Conservation (phyloP, 129 eudicot genomes). For the Tagetes erecta region DNA sequence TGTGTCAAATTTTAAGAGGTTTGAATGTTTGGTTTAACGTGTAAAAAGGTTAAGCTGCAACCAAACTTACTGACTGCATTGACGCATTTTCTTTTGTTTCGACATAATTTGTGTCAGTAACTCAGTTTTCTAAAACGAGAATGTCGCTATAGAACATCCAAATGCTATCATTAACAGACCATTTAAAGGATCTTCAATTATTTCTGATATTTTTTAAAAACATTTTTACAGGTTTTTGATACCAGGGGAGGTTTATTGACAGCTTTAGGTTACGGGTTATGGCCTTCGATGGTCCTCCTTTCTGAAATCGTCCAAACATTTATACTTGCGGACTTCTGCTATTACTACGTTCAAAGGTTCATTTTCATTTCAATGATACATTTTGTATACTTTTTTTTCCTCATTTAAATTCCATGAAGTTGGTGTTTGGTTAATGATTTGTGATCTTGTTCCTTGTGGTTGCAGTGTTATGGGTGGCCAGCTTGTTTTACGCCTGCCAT, state of each 20-base stretch:
- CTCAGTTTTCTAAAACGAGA: no score
- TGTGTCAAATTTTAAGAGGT: not conserved
- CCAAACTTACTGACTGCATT: not conserved
- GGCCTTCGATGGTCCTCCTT: conserved; percentile 60
- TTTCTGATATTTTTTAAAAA: not conserved
- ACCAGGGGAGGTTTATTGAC: conserved; percentile 53
- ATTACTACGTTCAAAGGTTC: conserved; percentile 60
- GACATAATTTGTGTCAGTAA: not conserved
- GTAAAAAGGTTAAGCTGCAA: not conserved
- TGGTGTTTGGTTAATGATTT: no score
- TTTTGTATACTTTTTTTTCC: not conserved
- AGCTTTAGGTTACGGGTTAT: conserved; percentile 56
- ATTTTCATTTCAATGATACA: not conserved
- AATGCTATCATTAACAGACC: no score
- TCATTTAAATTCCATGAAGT: not conserved
- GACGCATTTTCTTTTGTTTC: not conserved
- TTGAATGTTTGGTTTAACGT: not conserved
- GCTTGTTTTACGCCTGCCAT: conserved; percentile 61
- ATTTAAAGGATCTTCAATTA: not conserved
- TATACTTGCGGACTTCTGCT: conserved; percentile 63
- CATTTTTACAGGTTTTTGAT: conserved; percentile 43
- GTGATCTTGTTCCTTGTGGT: not conserved
- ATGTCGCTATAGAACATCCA: no score
- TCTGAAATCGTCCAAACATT: conserved; percentile 66
- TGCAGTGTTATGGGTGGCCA: conserved; percentile 65